Conservation (phyloP, 169 alveolate genomes). For the Plasmodium malariae region DNA sequence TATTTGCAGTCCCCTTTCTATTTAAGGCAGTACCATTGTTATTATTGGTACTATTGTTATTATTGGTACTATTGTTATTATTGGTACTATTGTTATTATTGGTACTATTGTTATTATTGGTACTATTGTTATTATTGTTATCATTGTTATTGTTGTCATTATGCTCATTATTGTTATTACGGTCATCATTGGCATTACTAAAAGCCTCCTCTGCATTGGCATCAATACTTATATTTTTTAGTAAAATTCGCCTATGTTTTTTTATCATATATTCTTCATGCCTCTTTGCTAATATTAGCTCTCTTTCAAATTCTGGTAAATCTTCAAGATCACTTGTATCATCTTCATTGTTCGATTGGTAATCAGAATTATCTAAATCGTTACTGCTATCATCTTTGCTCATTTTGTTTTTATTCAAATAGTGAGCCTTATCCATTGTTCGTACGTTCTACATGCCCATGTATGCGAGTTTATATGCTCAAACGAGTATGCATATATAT, state of each 20-base stretch:
- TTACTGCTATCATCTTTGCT: neutral
- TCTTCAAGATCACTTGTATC: constrained; percentile 49
- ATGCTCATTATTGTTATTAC: neutral
- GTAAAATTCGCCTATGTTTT: constrained; percentile 56
- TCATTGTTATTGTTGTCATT: neutral
- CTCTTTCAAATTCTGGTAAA: constrained; percentile 85
- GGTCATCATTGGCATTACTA: constrained; percentile 1
- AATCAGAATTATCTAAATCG: neutral
- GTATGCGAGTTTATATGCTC: no score
- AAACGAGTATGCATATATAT: no score
- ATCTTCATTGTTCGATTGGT: constrained; percentile 9
- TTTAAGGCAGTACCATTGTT: neutral
- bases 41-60: no score
- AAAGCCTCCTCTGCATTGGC: neutral
- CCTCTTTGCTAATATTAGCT: constrained; percentile 81
- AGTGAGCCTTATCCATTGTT: no score
- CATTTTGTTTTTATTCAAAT: neutral
- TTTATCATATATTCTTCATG: constrained; percentile 83
- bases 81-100: no score
- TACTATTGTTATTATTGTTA: neutral
- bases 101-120: no score
- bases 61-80: no score
- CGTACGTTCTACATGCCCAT: no score
- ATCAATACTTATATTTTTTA: constrained; percentile 41
- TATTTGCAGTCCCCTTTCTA: neutral